Conservation (phyloP, 1,284 basidiomycete genomes). For the Laetiporus sulphureus region DNA sequence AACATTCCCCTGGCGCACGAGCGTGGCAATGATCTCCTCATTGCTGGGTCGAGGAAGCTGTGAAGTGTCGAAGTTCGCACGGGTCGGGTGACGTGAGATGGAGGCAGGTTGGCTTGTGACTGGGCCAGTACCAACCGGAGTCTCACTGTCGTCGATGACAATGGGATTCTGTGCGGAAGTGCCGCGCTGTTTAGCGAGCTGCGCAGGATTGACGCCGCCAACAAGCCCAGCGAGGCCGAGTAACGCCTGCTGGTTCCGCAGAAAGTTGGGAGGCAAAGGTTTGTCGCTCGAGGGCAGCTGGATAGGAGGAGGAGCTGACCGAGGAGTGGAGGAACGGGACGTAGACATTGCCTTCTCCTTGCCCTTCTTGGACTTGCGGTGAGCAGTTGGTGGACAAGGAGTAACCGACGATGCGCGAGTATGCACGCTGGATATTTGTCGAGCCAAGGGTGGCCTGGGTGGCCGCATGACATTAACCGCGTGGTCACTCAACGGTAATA, state of each 20-base stretch:
- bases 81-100: constrained; percentile 13
- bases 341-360: constrained; percentile 24
- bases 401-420: constrained; percentile 10
- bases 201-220: constrained; percentile 53
- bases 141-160: constrained; percentile 54
- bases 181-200: constrained; percentile 41
- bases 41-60: constrained; percentile 41
- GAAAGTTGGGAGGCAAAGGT: constrained; percentile 59
- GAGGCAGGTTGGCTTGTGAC: constrained; percentile 11
- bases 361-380: constrained; percentile 18
- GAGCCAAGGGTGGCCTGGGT: constrained; percentile 2
- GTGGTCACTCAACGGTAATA: constrained; percentile 37
- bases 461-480: constrained; percentile 11
- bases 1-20: constrained; percentile 59
- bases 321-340: constrained; percentile 20
- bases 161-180: constrained; percentile 57
- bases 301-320: constrained; percentile 45
- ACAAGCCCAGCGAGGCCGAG: constrained; percentile 67
- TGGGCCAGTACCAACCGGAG: constrained; percentile 17
- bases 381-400: constrained; percentile 7
- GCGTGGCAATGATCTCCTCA: constrained; percentile 50
- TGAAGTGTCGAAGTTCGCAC: constrained; percentile 25
- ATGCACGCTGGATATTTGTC: constrained; percentile 6
- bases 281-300: constrained; percentile 50
- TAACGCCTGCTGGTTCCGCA: constrained; percentile 64